Conservation (phyloP, 768 basidiomycete species). For the Podaxis carcinomalis region DNA sequence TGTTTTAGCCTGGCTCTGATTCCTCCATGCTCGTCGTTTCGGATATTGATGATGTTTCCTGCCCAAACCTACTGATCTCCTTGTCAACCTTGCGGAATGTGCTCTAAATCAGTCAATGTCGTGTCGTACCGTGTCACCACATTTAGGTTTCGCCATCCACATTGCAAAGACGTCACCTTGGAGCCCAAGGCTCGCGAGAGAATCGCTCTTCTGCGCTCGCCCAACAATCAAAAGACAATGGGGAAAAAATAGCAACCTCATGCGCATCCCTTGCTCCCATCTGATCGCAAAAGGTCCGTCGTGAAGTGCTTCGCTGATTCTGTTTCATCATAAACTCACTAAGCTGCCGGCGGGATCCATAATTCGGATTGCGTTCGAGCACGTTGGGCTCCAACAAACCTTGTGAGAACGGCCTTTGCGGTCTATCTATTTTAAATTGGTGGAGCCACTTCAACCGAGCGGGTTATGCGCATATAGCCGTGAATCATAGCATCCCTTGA, state of each 20-base stretch:
- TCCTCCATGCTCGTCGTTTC: conserved; percentile 96
- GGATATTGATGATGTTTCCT: conserved; percentile 97
- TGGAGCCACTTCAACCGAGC: background rate
- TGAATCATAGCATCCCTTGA: no score
- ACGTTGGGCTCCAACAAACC: background rate
- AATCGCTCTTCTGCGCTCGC: background rate
- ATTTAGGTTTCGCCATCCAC: background rate
- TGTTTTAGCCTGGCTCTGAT: conserved; percentile 62
- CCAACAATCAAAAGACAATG: background rate
- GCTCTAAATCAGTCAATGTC: background rate
- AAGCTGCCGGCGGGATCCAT: background rate
- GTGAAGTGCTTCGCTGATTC: background rate
- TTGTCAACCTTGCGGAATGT: conserved; percentile 86
- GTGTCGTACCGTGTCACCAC: background rate
- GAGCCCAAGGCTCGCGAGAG: background rate
- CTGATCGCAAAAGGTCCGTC: background rate
- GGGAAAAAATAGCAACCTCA: no score
- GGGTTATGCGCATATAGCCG: no score
- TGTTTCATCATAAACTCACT: background rate
- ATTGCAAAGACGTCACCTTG: background rate
- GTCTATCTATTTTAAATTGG: background rate
- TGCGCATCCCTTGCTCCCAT: background rate
- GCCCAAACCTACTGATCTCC: conserved; percentile 93
- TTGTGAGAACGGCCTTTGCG: background rate
- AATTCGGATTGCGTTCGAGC: background rate